Base-by-base conservation (phyloP, 805 yeast species). In the Saccharomyces jurei region DNA sequence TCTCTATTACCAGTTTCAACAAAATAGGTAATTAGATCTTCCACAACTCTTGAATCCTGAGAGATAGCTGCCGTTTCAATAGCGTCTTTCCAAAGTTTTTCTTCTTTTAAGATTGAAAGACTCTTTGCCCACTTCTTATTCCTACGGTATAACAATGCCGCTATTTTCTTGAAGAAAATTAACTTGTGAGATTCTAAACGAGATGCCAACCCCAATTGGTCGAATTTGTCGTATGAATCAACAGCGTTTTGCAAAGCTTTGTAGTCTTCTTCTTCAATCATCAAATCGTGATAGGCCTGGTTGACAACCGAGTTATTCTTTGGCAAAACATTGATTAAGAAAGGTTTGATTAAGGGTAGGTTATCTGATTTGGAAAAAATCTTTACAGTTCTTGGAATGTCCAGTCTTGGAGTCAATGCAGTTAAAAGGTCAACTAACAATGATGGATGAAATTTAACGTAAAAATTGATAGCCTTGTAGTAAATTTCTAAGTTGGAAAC, bases 1-100 rank as follows among this genome's bases (percentile, higher is more conserved):
- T 94, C 99, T 72, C 86, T 89, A 75, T 94, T 94, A 62, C 96
- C 98, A 44, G 96, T 89, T 64, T 92, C 97, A 56, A 94, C 97
- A 71, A 94, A 94, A 75, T 92, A 94, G 52, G 86, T 80, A 70
- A 94, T 76, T 60, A 89, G 76, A 56, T 94, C 98, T 70, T 89
- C 92, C 36, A 96, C 91, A 66, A 92, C 86, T 69, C 87, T 90
- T 10, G 81, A 66, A 60, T 85, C 84, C 58, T 81, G 81, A 21
- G 97, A 90, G 55, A 83, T 74, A 17, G 96, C 83, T 26, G 96
- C 97, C 9, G 98, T 91, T 67, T 83, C 88, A 68, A 94, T 87
- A 58, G 96, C 91, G 71, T 91, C 97, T 55, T 86, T 78, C 98
- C 97, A 94, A 64, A 94, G 78, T 73, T 88, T 89, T 76, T 94